Evolutionary conservation across 2,329 filamentous ascomycete species (phyloP), one percentile per base, ranked within the genome.

Genomic region (Achaetomium macrosporum): DNA sequence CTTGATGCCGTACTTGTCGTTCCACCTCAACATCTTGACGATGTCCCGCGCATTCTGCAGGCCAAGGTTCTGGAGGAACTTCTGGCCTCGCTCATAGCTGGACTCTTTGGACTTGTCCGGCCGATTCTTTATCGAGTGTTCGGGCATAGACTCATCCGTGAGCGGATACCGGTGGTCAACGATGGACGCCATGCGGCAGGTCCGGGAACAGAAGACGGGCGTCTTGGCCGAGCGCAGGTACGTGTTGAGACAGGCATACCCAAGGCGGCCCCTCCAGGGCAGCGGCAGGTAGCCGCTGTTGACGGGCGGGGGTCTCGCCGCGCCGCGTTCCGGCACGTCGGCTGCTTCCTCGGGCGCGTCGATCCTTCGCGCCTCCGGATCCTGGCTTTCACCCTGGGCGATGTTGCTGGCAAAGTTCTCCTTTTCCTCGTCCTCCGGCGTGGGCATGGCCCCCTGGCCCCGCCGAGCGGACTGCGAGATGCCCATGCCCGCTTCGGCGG

Each of bases 201-300:
- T 96, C 51, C 92, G 82, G 0, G 92, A 96, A 59, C 85, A 88
- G 69, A 96, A 97, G 1, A 97, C 83, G 0, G 92, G 84, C 8
- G 90, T 88, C 57, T 84, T 92, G 1, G 88, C 83, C 48, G 81
- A 79, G 42, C 92, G 85, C 2, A 97, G 76, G 67, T 96, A 96
- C 0, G 92, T 97, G 66, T 95, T 95, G 15, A 97, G 73, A 65
- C 91, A 96, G 11, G 92, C 90, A 77, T 95, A 96, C 53, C 91
- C 91, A 56, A 96, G 67, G 29, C 91, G 80, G 1, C 92, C 92
- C 70, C 85, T 90, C 91, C 91, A 96, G 0, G 91, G 92, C 19
- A 96, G 69, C 20, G 92, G 92, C 17, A 96, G 75, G 63, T 85
- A 88, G 58, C 81, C 81, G 65, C 90, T 96, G 64, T 96, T 87